phyloP scores from a whole-genome alignment of 495 filamentous ascomycete species.

The Daldinia grandis region DNA sequence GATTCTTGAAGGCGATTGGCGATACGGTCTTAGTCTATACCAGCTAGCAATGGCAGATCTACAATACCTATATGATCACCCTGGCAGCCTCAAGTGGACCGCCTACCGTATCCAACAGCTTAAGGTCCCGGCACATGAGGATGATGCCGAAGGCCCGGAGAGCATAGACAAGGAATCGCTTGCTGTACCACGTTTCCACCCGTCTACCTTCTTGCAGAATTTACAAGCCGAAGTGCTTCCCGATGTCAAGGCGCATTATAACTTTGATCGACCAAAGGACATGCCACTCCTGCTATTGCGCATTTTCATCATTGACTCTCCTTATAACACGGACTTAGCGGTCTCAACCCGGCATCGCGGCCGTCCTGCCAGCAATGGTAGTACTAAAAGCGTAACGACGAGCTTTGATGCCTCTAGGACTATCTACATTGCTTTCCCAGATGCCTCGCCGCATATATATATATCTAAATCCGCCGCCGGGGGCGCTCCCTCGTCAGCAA shows the following conservation, averaged over 20 bases:
- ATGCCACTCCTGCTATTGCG: slow-evolving; percentile 76
- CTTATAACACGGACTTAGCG: slow-evolving; percentile 67
- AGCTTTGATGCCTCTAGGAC: slow-evolving; percentile 66
- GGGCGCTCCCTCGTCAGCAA: slow-evolving; percentile 23
- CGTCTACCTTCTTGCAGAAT: slow-evolving; percentile 73
- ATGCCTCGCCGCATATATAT: slow-evolving; percentile 77
- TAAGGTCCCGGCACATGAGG: slow-evolving; percentile 46
- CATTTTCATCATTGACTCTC: slow-evolving; percentile 76
- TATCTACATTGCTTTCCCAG: slow-evolving; percentile 81
- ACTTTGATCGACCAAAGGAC: slow-evolving; percentile 68
- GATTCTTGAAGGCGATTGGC: slow-evolving; percentile 83
- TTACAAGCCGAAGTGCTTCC: slow-evolving; percentile 77
- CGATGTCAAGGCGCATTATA: slow-evolving; percentile 81
- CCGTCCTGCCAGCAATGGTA: slow-evolving; percentile 39
- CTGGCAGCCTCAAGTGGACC: slow-evolving; percentile 75
- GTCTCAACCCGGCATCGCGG: slow-evolving; percentile 48
- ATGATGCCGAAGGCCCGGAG: slow-evolving; percentile 43
- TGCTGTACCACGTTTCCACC: slow-evolving; percentile 75
- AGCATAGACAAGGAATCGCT: slow-evolving; percentile 53
- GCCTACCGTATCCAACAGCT: slow-evolving; percentile 67
- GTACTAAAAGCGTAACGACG: slow-evolving; percentile 26
- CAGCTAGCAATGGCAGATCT: slow-evolving; percentile 84
- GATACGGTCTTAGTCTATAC: slow-evolving; percentile 76
- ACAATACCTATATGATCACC: slow-evolving; percentile 80
- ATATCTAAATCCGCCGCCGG: slow-evolving; percentile 62